Percentiles rank a stretch among this genome's conserved stretches.
Conservation (phyloP, 1,284 basidiomycete genomes). For the Ganoderma leucocontextum region DNA sequence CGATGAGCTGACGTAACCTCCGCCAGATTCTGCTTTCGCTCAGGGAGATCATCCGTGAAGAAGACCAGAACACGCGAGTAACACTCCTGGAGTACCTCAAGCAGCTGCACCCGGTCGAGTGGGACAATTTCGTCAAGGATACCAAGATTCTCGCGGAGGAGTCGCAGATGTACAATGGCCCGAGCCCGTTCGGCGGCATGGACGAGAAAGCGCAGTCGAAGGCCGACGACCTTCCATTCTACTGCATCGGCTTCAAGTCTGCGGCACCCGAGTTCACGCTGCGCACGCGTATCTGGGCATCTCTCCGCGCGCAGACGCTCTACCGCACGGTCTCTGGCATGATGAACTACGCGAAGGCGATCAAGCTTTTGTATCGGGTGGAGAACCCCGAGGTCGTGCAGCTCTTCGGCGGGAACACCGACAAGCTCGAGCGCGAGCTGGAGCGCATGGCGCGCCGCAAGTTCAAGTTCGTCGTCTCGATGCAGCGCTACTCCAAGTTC, state of each 20-base stretch:
- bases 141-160: conserved; percentile 99
- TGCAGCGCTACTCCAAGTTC: conserved; percentile 99
- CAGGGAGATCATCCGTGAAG: conserved; percentile 95
- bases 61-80: conserved; percentile 94
- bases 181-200: conserved; percentile 78
- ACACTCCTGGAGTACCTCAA: conserved; percentile 97
- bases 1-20: not conserved
- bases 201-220: conserved; percentile 91
- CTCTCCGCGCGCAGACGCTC: conserved; percentile 96
- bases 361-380: conserved; percentile 99
- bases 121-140: conserved; percentile 99
- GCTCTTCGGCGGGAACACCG: conserved; percentile 96
- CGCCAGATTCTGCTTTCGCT: conserved; percentile 86
- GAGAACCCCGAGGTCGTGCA: conserved; percentile 99
- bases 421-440: conserved; percentile 95
- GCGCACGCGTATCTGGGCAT: conserved; percentile 99
- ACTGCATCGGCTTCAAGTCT: conserved; percentile 99
- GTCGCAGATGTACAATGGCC: conserved; percentile 85
- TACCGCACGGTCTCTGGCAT: conserved; percentile 99
- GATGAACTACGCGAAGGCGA: conserved; percentile 99
- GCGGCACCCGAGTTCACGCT: conserved; percentile 98
- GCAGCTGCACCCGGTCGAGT: conserved; percentile 97
- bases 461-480: conserved; percentile 99
- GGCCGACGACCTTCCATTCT: conserved; percentile 96
- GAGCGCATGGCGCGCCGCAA: conserved; percentile 98